Conservation (phyloP, 495 filamentous ascomycete genomes). For the Trichoderma virens region DNA sequence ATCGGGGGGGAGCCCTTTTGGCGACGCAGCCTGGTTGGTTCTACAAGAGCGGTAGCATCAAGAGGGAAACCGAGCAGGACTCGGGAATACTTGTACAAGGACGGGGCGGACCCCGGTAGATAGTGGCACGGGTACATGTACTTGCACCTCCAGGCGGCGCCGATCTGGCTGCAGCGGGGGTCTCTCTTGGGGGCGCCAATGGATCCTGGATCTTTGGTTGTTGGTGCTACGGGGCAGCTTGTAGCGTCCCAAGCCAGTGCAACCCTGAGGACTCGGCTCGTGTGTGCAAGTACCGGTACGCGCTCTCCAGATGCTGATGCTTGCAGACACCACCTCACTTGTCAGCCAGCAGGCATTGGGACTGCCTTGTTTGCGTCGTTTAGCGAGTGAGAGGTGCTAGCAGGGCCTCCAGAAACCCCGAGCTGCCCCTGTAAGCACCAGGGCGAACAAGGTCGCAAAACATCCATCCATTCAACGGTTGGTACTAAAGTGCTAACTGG, state of each 20-base stretch:
- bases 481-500: background rate
- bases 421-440: background rate
- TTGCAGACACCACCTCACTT: too few species aligned
- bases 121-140: background rate
- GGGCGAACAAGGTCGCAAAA: background rate
- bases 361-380: background rate
- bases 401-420: background rate
- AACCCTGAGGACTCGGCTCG: too few species aligned
- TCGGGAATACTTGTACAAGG: background rate
- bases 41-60: background rate
- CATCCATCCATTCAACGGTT: background rate
- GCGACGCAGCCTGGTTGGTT: background rate
- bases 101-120: background rate
- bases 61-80: background rate
- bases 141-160: background rate
- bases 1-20: background rate
- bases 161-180: constrained; percentile 5
- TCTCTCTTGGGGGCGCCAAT: too few species aligned
- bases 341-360: background rate
- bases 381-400: background rate
- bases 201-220: too few species aligned
- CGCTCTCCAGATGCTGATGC: too few species aligned
- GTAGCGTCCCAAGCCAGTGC: too few species aligned
- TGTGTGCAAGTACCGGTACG: too few species aligned
- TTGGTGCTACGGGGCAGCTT: too few species aligned